Conservation (phyloP, 2,329 filamentous ascomycete species). For the Alternaria ventricosa region DNA sequence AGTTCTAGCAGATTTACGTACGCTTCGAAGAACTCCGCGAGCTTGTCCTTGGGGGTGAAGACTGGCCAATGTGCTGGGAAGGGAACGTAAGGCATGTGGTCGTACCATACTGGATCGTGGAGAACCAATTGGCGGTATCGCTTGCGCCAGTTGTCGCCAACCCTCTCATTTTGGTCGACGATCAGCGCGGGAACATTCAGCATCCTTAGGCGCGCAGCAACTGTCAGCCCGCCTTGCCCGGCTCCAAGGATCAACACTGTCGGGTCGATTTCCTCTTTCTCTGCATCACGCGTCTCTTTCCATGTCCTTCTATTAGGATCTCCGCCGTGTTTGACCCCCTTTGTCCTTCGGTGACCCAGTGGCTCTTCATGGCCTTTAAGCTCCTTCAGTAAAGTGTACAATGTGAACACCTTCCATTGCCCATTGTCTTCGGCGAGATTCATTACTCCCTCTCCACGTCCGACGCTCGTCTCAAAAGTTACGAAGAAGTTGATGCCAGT, state of each 20-base stretch:
- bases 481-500: conserved; percentile 38
- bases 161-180: conserved; percentile 51
- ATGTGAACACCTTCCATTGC: conserved; percentile 50
- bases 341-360: conserved; percentile 27
- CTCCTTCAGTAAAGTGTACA: conserved; percentile 47
- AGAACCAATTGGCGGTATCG: conserved; percentile 55
- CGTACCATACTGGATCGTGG: conserved; percentile 50
- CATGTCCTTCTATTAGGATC: conserved; percentile 40
- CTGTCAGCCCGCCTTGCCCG: conserved; percentile 54
- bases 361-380: conserved; percentile 47
- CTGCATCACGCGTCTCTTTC: conserved; percentile 38
- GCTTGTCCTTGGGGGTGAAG: conserved; percentile 43
- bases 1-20: conserved; percentile 48
- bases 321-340: conserved; percentile 39
- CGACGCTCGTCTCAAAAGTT: conserved; percentile 38
- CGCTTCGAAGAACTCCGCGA: conserved; percentile 48
- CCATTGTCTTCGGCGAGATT: conserved; percentile 43
- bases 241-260: conserved; percentile 46
- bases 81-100: conserved; percentile 48
- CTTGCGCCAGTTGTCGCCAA: conserved; percentile 56
- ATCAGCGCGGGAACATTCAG: conserved; percentile 53
- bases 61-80: conserved; percentile 44
- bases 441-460: conserved; percentile 43
- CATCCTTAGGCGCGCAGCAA: conserved; percentile 53
- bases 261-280: conserved; percentile 34